These are phyloP conservation scores for Elaeis oleifera DNA, from an alignment of 202 grass and related monocot genomes.

Conservation along the genomic window DNA sequence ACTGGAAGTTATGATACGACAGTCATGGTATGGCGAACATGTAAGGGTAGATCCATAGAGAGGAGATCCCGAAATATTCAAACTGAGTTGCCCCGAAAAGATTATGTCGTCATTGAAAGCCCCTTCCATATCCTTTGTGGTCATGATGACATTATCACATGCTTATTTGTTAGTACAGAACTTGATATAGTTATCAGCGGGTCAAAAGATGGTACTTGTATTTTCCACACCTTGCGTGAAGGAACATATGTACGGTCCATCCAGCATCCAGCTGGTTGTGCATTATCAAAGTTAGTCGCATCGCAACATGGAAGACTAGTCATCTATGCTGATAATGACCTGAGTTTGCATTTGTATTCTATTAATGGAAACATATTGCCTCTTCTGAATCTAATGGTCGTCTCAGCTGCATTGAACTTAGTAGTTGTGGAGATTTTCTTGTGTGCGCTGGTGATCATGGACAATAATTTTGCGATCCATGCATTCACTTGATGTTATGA, in stretches of 20 bases:
- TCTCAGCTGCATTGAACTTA: slow-evolving; percentile 91
- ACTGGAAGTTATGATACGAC: slow-evolving; percentile 98
- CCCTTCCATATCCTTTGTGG: slow-evolving; percentile 94
- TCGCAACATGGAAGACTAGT: slow-evolving; percentile 77
- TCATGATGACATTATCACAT: slow-evolving; percentile 95
- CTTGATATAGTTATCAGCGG: slow-evolving; percentile 93
- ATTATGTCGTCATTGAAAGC: slow-evolving; percentile 71
- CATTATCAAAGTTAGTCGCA: slow-evolving; percentile 69
- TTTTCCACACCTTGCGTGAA: slow-evolving; percentile 78
- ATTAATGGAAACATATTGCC: slow-evolving; percentile 82
- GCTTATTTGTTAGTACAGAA: slow-evolving; percentile 86
- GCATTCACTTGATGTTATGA: slow-evolving; percentile 87
- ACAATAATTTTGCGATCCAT: slow-evolving; percentile 73
- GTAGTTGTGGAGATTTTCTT: slow-evolving; percentile 78
- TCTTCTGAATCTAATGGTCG: slow-evolving; percentile 61
- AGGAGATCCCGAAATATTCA: slow-evolving; percentile 42
- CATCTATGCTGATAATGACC: slow-evolving; percentile 72
- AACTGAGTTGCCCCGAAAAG: slow-evolving; percentile 54
- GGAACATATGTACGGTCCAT: slow-evolving; percentile 82
- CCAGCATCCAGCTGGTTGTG: slow-evolving; percentile 56
- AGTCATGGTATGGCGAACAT: slow-evolving; percentile 92
- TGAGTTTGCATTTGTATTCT: slow-evolving; percentile 82
- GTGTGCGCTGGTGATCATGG: slow-evolving; percentile 74
- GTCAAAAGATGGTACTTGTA: slow-evolving; percentile 97
- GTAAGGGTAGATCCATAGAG: slow-evolving; percentile 59